Percentiles rank a stretch among this genome's conserved stretches.
phyloP scores from a whole-genome alignment of 2,329 filamentous ascomycete species.

The Fusarium sp. region DNA sequence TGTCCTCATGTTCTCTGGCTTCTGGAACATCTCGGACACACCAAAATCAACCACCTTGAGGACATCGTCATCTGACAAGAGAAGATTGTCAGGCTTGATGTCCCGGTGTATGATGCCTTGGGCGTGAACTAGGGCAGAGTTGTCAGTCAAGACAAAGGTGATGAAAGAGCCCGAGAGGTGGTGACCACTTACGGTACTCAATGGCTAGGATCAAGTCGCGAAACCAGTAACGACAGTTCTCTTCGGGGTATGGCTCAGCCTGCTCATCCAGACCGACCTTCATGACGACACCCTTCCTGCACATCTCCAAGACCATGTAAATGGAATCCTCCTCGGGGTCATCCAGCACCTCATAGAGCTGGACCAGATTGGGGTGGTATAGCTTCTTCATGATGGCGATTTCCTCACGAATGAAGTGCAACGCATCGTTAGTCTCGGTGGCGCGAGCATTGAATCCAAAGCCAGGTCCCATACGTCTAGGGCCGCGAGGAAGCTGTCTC shows the following conservation, averaged over 20 bases:
- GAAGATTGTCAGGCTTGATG: constrained; percentile 96
- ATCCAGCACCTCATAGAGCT: constrained; percentile 92
- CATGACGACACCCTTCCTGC: constrained; percentile 97
- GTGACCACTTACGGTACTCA: constrained; percentile 81
- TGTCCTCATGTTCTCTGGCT: constrained; percentile 84
- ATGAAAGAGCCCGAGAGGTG: too few relatives aligned
- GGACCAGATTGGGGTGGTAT: constrained; percentile 93
- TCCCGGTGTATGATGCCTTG: constrained; percentile 96
- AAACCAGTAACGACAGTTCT: constrained; percentile 90
- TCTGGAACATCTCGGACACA: constrained; percentile 99
- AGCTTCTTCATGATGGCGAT: constrained; percentile 99
- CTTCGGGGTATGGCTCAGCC: constrained; percentile 83
- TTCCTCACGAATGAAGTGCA: constrained; percentile 92
- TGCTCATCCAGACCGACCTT: constrained; percentile 88
- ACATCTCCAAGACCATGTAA: constrained; percentile 99
- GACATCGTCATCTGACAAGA: constrained; percentile 90
- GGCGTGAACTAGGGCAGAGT: constrained; percentile 73
- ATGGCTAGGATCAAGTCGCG: constrained; percentile 94
- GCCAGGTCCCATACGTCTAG: constrained; percentile 44
- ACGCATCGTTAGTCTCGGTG: constrained; percentile 73
- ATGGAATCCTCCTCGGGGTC: constrained; percentile 95
- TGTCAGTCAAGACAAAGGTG: neutral
- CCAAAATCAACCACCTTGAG: constrained; percentile 98
- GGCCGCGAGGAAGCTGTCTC: constrained; percentile 56
- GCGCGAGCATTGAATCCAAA: constrained; percentile 46